Percentiles rank a stretch among this genome's conserved stretches.
These are phyloP conservation scores for Moricandia moricandioides DNA, from an alignment of 345 rosid species.

Conservation along the genomic window DNA sequence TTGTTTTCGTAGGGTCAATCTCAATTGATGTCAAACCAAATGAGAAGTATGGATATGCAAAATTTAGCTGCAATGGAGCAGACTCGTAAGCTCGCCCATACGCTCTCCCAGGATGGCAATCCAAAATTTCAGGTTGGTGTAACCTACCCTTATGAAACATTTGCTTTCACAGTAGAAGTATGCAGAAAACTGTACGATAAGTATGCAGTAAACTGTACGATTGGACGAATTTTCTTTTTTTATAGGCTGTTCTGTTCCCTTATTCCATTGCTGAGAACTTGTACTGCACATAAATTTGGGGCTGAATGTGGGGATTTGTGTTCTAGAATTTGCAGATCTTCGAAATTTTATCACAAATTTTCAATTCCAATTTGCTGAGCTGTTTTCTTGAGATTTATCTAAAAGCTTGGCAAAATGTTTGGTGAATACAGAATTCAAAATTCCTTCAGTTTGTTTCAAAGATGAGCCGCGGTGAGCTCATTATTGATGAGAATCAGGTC, in stretches of 20 bases:
- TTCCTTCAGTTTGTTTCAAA: conserved; percentile 98
- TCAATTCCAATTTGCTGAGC: background rate
- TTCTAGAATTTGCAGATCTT: background rate
- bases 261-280: conserved; percentile 15
- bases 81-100: conserved; percentile 92
- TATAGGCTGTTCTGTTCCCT: conserved; percentile 8
- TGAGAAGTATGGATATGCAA: conserved; percentile 60
- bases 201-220: conserved; percentile 7
- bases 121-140: conserved; percentile 92
- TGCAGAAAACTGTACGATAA: conserved; percentile 8
- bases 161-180: background rate
- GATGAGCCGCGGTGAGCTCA: conserved; percentile 99
- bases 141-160: no score
- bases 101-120: conserved; percentile 79
- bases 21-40: conserved; percentile 63
- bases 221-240: conserved; percentile 4
- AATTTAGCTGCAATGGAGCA: conserved; percentile 92
- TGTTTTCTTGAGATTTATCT: conserved; percentile 12
- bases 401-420: conserved; percentile 19
- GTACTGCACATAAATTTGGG: background rate
- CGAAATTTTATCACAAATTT: background rate
- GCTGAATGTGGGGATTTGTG: conserved; percentile 10
- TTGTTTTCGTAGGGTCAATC: conserved; percentile 58
- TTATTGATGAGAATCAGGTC: conserved; percentile 90
- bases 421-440: conserved; percentile 79